Base-by-base conservation (phyloP, 805 yeast genomes). In the Candida nanaspora region DNA sequence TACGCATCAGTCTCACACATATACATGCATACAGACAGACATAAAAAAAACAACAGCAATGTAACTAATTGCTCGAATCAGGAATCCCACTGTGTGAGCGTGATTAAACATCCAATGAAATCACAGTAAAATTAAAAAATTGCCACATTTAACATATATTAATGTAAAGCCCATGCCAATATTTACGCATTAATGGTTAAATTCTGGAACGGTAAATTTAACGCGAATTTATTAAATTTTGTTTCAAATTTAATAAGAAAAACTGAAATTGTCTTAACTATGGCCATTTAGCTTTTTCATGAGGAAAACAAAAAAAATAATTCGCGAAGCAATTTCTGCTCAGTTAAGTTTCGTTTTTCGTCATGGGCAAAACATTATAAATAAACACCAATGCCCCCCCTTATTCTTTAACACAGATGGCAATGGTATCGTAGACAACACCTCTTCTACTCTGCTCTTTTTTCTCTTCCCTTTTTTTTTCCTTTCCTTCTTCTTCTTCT, bases 151-250 rank as follows among this genome's bases (percentile, higher is more conserved):
- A 8, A 25, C 11, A 11, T 25, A 11, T 25, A 16, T 13, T 6
- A 28, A 28, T 7, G 11, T 28, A 28, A 16, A 14, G n/a, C 11
- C 33, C 56, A 41, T 36, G 15, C 41, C 29, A 16, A 35, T 36
- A 33, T 44, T 42, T 51, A 50, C 56, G 37, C 42, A 31, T 20
- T 15, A 5, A 37, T 42, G 25, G 45, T 42, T 47, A 50, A 51
- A 44, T 33, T 28, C 42, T 45, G 46, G 55, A 31, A 47, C 52
- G 49, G 11, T 34, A 28, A 27, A 21, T 35, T 22, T 10, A 26
- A 29, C 39, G 48, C 48, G 46, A 41, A 44, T 34, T 23, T 36
- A 9, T 13, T n/a, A 8, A 35, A 31, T 30, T 35, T 7, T 14
- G 23, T 21, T 3, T 15, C 36, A 27, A 23, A n/a, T 29, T 15